A percentile compares a stretch with the other conserved stretches of the same genome.
Conservation (phyloP, 176 grass and related monocot genomes). For the Bolboschoenus planiculmis region DNA sequence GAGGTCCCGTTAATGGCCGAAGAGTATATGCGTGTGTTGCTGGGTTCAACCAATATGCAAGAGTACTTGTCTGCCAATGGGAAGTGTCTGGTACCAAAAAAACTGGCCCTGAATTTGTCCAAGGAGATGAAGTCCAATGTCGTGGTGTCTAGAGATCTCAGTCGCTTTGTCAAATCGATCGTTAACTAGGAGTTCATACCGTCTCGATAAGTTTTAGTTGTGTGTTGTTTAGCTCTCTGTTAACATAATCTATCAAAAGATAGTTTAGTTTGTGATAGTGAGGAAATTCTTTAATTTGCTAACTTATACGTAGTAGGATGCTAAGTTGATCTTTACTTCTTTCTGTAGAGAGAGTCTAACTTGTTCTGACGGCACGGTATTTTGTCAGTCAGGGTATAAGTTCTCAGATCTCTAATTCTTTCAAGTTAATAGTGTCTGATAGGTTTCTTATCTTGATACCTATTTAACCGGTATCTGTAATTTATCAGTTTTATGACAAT, state of each 20-base stretch:
- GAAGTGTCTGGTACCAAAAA: slow-evolving; percentile 52
- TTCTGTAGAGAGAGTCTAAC: not conserved
- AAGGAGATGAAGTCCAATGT: slow-evolving; percentile 42
- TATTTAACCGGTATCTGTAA: not conserved
- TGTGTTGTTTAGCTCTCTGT: slow-evolving; percentile 27
- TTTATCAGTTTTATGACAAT: not conserved
- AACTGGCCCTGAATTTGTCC: slow-evolving; percentile 28
- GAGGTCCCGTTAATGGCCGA: slow-evolving; percentile 15
- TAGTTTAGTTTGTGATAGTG: not conserved
- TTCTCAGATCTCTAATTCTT: not conserved
- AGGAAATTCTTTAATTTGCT: not conserved
- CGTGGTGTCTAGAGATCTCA: slow-evolving; percentile 41
- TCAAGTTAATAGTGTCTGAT: not conserved
- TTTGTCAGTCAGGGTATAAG: not conserved
- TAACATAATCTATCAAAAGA: not conserved
- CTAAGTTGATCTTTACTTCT: not conserved
- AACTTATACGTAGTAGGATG: slow-evolving; percentile 1
- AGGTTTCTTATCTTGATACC: not conserved
- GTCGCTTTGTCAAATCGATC: slow-evolving; percentile 32
- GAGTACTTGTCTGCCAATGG: slow-evolving; percentile 43
- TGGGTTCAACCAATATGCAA: slow-evolving; percentile 33
- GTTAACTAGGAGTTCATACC: not conserved
- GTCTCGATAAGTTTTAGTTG: not conserved
- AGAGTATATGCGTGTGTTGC: slow-evolving; percentile 37
- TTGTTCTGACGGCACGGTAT: not conserved